Evolutionary conservation across 305 asterid species (phyloP), one percentile per base, ranked within the genome.

Genomic region (Ajuga reptans): DNA sequence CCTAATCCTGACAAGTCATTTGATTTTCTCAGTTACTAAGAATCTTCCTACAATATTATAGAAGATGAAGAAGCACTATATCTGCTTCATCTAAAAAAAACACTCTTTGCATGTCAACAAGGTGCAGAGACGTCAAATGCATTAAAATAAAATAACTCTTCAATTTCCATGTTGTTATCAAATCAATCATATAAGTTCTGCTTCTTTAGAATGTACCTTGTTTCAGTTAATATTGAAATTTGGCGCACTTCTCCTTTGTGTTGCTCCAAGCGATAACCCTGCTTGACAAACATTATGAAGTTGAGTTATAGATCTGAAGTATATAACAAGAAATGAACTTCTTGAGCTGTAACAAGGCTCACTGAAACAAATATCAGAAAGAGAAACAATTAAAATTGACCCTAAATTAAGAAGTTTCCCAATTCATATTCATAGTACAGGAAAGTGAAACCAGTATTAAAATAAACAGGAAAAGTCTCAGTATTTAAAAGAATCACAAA

Each of bases 161-260:
- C 27, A 21, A 21, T 21, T 21, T 21, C 27, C 27, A 21, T 21
- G 2, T n/a, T n/a, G n/a, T n/a, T n/a, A 21, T 21, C 1, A 21
- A 21, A 21, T 21, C 27, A 21, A 21, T 21, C 27, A 21, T 21
- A 21, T 21, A 21, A 21, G 27, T 21, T 57, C 36, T 36, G 34
- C 34, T 70, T 15, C 10, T 53, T 42, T 34, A 60, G 6, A 66
- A 21, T 46, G 46, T 70, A 84, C 99, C 99, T 91, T 53, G 86
- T 89, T 73, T 91, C 89, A 68, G 79, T 83, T 80, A 94, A 71
- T 67, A 83, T 31, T 68, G 87, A 74, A 64, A 87, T 72, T 56
- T 76, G 86, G 74, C 31, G 67, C 45, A 68, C 79, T 62, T 79
- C 80, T 61, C 70, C 78, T 77, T 79, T 79, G 14, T 71, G 87